phyloP scores from a whole-genome alignment of 331 rosid genomes.

The Spiraea crenata region DNA sequence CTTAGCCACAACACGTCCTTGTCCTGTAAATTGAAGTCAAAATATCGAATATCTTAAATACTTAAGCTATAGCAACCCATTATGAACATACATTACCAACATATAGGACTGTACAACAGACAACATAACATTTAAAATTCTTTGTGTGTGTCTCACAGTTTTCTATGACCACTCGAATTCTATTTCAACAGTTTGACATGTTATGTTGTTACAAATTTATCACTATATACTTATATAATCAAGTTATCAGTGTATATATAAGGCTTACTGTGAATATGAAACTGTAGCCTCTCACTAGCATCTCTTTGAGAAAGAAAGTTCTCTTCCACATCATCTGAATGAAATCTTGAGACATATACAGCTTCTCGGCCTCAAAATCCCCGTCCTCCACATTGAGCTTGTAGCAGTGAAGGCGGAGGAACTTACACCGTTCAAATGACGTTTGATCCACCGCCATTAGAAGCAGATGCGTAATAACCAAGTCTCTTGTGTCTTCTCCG shows the following conservation, averaged over 20 bases:
- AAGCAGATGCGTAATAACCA: conserved; percentile 35
- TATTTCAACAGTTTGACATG: neutral
- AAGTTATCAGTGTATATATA: neutral
- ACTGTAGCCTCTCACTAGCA: conserved; percentile 39
- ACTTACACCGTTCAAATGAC: conserved; percentile 39
- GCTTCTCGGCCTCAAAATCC: conserved; percentile 31
- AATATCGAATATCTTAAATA: neutral
- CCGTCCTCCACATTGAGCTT: conserved; percentile 21
- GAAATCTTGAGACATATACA: conserved; percentile 40
- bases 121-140: too few relatives aligned
- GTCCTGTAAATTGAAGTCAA: conserved; percentile 20
- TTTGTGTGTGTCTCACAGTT: too few relatives aligned
- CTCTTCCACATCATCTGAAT: conserved; percentile 46
- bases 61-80: neutral
- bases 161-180: neutral
- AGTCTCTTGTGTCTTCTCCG: conserved; percentile 33
- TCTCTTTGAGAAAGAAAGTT: conserved; percentile 36
- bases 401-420: conserved; percentile 37
- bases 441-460: conserved; percentile 34
- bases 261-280: conserved; percentile 42
- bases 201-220: neutral
- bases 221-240: neutral
- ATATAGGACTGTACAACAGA: too few relatives aligned
- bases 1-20: conserved; percentile 40
- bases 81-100: too few relatives aligned